phyloP scores from a whole-genome alignment of 352 stramenopile species.

The Phytophthora pseudosyringae region DNA sequence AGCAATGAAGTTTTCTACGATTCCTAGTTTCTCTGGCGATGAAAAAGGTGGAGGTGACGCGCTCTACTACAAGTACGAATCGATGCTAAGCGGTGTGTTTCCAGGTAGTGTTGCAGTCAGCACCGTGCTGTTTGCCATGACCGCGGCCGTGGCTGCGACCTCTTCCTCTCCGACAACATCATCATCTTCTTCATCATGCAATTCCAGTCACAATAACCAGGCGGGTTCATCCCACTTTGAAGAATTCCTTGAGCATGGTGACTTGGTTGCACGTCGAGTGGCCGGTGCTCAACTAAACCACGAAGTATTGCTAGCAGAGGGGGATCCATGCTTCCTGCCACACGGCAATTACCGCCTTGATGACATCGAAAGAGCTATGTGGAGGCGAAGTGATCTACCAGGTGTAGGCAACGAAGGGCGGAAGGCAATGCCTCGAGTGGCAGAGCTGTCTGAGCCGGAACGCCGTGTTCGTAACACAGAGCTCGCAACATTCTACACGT shows the following conservation, averaged over 20 bases:
- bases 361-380: constrained; percentile 62
- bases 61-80: constrained; percentile 39
- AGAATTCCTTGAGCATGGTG: constrained; percentile 58
- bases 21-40: constrained; percentile 30
- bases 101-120: constrained; percentile 57
- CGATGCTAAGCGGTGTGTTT: constrained; percentile 45
- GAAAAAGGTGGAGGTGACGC: neutral
- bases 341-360: constrained; percentile 40
- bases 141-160: constrained; percentile 43
- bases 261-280: constrained; percentile 45
- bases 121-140: constrained; percentile 59
- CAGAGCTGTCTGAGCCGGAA: constrained; percentile 43
- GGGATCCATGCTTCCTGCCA: constrained; percentile 35
- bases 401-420: constrained; percentile 71
- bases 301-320: constrained; percentile 23
- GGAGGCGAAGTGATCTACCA: constrained; percentile 61
- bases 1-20: constrained; percentile 43
- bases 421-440: constrained; percentile 57
- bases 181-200: neutral
- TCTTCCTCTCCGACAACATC: constrained; percentile 3
- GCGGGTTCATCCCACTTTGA: constrained; percentile 26
- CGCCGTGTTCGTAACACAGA: constrained; percentile 70
- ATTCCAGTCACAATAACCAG: constrained; percentile 5
- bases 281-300: constrained; percentile 28
- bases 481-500: constrained; percentile 47